Evolutionary conservation across 257 asterid species (phyloP).

Genomic region (Leonotis leonurus): DNA sequence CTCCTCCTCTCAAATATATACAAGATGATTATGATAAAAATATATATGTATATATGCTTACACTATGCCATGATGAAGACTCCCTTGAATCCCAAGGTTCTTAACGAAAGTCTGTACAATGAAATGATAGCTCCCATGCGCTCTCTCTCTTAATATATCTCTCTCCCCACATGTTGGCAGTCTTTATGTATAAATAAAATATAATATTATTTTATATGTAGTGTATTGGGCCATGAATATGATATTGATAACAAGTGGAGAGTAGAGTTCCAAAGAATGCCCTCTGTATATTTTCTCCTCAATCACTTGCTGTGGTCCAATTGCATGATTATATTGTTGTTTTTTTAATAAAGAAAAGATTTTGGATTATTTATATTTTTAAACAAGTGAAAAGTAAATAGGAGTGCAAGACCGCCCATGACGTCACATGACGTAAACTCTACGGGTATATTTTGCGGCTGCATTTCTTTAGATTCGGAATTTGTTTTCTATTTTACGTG

Average conservation of each 20-base stretch:
- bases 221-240: constrained; percentile 26
- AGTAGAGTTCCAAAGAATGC: constrained; percentile 17
- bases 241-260: constrained; percentile 20
- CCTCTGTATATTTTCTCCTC: constrained; percentile 23
- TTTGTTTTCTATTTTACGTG: too few species aligned
- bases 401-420: not conserved
- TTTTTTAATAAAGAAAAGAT: not conserved
- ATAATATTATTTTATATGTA: constrained; percentile 15
- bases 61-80: constrained; percentile 39
- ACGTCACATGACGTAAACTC: not conserved
- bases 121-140: constrained; percentile 56
- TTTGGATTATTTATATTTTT: not conserved
- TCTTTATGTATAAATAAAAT: constrained; percentile 4
- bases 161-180: constrained; percentile 33
- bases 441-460: too few species aligned
- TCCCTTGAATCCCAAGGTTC: constrained; percentile 84
- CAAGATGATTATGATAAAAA: constrained; percentile 11
- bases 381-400: too few species aligned
- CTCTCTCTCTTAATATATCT: constrained; percentile 26
- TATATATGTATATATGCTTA: constrained; percentile 15
- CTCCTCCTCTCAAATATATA: constrained; percentile 15
- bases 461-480: too few species aligned
- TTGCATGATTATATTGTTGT: constrained; percentile 1
- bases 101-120: constrained; percentile 41
- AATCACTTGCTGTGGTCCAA: constrained; percentile 37